A percentile compares a stretch with the other conserved stretches of the same genome.
Conservation (phyloP, 306 rosid genomes). For the Delonix regia region DNA sequence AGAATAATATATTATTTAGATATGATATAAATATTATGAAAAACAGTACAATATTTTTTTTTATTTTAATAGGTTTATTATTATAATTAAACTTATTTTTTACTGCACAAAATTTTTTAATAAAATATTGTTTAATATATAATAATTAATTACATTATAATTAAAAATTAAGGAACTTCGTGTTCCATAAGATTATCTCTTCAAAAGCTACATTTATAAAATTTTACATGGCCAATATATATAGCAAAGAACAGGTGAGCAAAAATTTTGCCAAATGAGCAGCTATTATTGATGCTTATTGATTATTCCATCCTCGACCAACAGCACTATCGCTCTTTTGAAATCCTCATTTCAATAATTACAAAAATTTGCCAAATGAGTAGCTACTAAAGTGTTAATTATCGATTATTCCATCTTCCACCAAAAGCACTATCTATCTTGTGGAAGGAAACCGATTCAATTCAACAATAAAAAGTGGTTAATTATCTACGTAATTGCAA, state of each 20-base stretch:
- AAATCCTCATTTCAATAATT: not conserved
- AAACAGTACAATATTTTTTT: no score
- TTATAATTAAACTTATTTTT: no score
- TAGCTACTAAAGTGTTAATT: not conserved
- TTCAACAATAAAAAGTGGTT: not conserved
- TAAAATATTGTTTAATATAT: no score
- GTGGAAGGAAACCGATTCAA: not conserved
- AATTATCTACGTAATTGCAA: slow-evolving; percentile 3
- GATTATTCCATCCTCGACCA: not conserved
- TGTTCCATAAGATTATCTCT: no score
- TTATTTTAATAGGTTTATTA: no score
- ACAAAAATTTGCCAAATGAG: not conserved
- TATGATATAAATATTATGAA: no score
- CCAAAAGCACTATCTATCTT: not conserved
- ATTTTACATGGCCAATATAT: not conserved
- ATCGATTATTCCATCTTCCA: not conserved
- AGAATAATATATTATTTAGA: no score
- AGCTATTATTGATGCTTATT: not conserved
- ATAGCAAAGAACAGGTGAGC: no score
- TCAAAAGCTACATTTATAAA: not conserved
- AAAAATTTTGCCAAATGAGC: not conserved
- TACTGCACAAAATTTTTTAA: no score
- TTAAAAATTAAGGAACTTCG: no score
- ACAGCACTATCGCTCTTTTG: not conserved
- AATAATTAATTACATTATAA: no score